Evolutionary conservation across 1,284 basidiomycete species (phyloP).

Genomic region (Puccinia brachypodii): DNA sequence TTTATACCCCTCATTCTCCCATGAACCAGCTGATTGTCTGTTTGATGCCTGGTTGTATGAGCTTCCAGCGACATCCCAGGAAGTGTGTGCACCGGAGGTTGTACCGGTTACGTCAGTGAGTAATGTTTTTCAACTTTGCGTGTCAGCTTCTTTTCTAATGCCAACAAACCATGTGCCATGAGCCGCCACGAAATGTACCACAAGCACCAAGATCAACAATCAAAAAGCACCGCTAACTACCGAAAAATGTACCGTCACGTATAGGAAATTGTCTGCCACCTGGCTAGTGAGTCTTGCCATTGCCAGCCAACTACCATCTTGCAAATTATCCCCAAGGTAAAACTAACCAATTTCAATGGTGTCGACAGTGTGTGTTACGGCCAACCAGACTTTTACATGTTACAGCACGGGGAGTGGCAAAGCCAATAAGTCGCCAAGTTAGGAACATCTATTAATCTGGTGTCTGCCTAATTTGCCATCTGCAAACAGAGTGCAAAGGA

Average conservation of each 20-base stretch:
- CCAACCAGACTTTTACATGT: not conserved
- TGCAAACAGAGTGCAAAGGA: not conserved
- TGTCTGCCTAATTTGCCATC: not conserved
- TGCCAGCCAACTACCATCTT: not conserved
- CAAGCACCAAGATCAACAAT: not conserved
- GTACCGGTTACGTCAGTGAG: conserved; percentile 12
- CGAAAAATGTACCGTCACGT: conserved; percentile 16
- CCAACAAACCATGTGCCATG: not conserved
- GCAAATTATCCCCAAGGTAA: not conserved
- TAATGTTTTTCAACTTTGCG: not conserved
- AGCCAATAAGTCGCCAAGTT: not conserved
- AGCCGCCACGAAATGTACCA: not conserved
- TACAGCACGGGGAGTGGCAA: not conserved
- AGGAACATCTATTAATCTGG: not conserved
- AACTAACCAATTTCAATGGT: not conserved
- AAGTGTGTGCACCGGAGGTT: not conserved
- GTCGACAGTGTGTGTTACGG: not conserved
- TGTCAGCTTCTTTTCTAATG: not conserved
- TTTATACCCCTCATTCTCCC: not conserved
- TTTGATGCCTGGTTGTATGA: too few relatives aligned
- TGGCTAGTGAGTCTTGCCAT: not conserved
- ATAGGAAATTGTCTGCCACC: not conserved
- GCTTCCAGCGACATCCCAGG: not conserved
- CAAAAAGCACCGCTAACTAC: not conserved
- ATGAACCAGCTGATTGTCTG: not conserved